Percentiles rank a stretch among this genome's conserved stretches.
Conservation (phyloP, 2,329 filamentous ascomycete genomes). For the Onygenales sp. region DNA sequence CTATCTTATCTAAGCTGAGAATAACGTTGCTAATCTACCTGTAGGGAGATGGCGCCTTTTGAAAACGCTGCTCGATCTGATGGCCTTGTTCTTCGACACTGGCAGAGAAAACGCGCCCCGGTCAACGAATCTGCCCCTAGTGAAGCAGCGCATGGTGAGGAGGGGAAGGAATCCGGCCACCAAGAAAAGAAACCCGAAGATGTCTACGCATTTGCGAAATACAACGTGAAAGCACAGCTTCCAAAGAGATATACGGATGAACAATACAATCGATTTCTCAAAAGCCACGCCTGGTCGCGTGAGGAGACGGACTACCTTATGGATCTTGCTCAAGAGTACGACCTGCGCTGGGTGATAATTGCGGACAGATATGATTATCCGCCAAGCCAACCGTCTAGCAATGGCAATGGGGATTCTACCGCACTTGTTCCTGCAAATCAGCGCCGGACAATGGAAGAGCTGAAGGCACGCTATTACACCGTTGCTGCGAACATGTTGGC, state of each 20-base stretch:
- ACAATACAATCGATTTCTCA: conserved; percentile 69
- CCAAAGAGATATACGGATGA: conserved; percentile 72
- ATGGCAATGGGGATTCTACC: conserved; percentile 26
- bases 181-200: conserved; percentile 28
- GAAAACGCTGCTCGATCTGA: conserved; percentile 68
- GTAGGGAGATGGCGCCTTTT: conserved; percentile 63
- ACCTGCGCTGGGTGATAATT: conserved; percentile 83
- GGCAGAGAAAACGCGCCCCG: conserved; percentile 57
- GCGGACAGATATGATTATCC: conserved; percentile 81
- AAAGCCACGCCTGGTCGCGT: conserved; percentile 72
- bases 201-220: conserved; percentile 65
- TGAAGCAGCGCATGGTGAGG: conserved; percentile 28
- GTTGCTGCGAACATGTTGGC: conserved; percentile 77
- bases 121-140: conserved; percentile 23
- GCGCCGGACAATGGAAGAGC: conserved; percentile 70
- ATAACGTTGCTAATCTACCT: conserved; percentile 41
- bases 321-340: conserved; percentile 62
- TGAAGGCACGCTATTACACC: conserved; percentile 86
- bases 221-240: conserved; percentile 69
- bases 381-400: conserved; percentile 18
- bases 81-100: conserved; percentile 65
- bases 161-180: conserved; percentile 20
- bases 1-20: conserved; percentile 51
- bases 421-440: conserved; percentile 42
- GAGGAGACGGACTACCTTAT: conserved; percentile 93